Percentiles rank a stretch among this genome's conserved stretches.
Conservation (phyloP, 306 rosid genomes). For the Chamaecrista fasciculata region DNA sequence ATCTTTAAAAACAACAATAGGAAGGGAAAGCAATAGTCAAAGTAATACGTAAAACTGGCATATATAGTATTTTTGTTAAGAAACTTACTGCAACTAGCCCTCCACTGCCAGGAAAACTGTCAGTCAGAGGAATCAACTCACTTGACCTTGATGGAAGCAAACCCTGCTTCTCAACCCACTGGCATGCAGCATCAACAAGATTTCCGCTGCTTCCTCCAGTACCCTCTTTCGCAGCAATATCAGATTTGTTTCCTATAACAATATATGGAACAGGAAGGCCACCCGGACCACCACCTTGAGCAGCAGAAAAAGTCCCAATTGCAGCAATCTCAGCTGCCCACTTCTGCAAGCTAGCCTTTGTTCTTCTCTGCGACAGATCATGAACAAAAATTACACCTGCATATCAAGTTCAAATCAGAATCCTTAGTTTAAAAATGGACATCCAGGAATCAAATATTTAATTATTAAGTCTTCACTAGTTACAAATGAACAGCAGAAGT, state of each 20-base stretch:
- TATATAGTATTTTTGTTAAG: background rate
- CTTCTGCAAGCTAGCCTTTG: slow-evolving; percentile 69
- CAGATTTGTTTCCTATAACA: slow-evolving; percentile 70
- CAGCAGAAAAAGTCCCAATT: slow-evolving; percentile 76
- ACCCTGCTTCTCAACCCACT: slow-evolving; percentile 87
- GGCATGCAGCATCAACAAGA: slow-evolving; percentile 75
- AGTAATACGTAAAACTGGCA: background rate
- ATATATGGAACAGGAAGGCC: slow-evolving; percentile 71
- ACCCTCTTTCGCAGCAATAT: slow-evolving; percentile 69
- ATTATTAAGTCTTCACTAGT: background rate
- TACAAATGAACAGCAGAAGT: background rate
- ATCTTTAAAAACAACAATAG: background rate
- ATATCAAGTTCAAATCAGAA: slow-evolving; percentile 28
- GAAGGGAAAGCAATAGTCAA: background rate
- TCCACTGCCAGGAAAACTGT: slow-evolving; percentile 63
- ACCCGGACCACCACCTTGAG: slow-evolving; percentile 64
- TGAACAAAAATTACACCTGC: slow-evolving; percentile 82
- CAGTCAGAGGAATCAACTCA: slow-evolving; percentile 75
- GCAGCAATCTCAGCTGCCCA: slow-evolving; percentile 73
- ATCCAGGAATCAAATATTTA: background rate
- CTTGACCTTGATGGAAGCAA: slow-evolving; percentile 69
- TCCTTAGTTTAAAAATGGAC: slow-evolving; percentile 1
- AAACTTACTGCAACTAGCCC: slow-evolving; percentile 62
- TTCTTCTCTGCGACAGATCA: slow-evolving; percentile 77
- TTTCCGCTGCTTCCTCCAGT: slow-evolving; percentile 67